These are phyloP conservation scores for Aureobasidium sp. DNA, from an alignment of 2,329 filamentous ascomycete species.

Conservation along the genomic window DNA sequence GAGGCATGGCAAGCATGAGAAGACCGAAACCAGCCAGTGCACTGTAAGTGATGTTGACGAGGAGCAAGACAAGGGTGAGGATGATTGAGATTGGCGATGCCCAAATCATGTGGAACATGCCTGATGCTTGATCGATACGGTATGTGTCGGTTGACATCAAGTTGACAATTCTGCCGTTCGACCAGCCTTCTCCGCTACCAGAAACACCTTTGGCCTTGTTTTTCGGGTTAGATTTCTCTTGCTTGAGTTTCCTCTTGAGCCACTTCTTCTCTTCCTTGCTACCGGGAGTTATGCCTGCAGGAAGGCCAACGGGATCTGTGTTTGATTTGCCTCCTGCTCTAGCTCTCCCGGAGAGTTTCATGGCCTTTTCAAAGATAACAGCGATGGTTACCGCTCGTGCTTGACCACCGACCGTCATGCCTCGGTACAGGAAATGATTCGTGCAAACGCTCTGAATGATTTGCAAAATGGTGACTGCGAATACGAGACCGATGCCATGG, in stretches of 20 bases:
- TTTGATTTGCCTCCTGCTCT: conserved; percentile 65
- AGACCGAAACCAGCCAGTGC: conserved; percentile 82
- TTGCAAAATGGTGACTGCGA: conserved; percentile 84
- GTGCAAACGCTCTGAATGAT: conserved; percentile 70
- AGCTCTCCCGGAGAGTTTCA: conserved; percentile 80
- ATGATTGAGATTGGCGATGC: conserved; percentile 71
- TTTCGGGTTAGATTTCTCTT: conserved; percentile 36
- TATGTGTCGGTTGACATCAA: conserved; percentile 95
- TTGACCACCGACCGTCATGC: conserved; percentile 87
- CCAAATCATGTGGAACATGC: conserved; percentile 89
- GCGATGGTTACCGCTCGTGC: conserved; percentile 73
- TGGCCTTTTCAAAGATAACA: conserved; percentile 84
- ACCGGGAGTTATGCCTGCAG: conserved; percentile 40
- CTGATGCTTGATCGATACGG: conserved; percentile 79
- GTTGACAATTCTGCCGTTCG: conserved; percentile 85
- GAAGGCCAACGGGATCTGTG: conserved; percentile 27
- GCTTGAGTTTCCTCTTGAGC: conserved; percentile 41
- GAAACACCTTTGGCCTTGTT: conserved; percentile 45
- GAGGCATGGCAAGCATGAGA: conserved; percentile 68
- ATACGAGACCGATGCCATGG: conserved; percentile 69
- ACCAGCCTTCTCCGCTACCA: conserved; percentile 76
- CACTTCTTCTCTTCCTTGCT: conserved; percentile 46
- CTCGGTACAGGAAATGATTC: conserved; percentile 87
- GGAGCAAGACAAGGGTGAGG: conserved; percentile 69
- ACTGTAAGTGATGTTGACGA: conserved; percentile 85